Evolutionary conservation across 208 protist species (phyloP), one percentile per base, ranked within the genome.

Genomic region (Angomonas ambiguus): DNA sequence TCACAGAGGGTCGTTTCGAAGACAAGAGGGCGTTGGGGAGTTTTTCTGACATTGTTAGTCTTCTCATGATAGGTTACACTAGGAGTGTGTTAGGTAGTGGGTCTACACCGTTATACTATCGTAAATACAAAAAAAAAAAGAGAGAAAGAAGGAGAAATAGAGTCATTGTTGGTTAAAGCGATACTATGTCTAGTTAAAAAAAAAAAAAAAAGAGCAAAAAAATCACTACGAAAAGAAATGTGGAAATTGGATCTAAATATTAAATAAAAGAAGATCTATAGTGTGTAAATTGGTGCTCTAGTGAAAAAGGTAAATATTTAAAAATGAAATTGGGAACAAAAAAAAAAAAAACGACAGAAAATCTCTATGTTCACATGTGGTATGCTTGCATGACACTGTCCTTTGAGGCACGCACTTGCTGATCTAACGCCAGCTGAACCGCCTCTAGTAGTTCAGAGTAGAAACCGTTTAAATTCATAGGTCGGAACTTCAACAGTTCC

Each of bases 401-500:
- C 11, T 70, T 74, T 18, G 69, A 71, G 59, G 84, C 62, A 2
- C 74, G 59, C 33, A 80, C 76, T 51, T 89, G 82, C 20, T 86
- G 28, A 28, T 88, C 75, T 18, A 94, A 62, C 13, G 78, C 76
- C 53, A 74, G 80, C 68, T 85, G 82, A 57, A 91, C 69, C 24
- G 80, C 84, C 13, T 77, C 72, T 2, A 79, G 49, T 24, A 94
- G 38, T 71, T 94, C 84, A 8, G 35, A 62, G 63, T 94, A 82
- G 60, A 94, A 83, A 18, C 82, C 75, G 28, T 87, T 83, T 11
- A 91, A 48, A 56, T 80, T 83, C 33, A 94, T 67, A 0, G 79
- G 82, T 2, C 79, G 67, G 58, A 88, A 88, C 10, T 69, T 69
- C 35, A 80, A 56, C 30, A 83, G 38, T 35, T 79, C 81, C 27